Conservation (phyloP, 164 flowering plant species). For the Stephania yunnanensis region DNA sequence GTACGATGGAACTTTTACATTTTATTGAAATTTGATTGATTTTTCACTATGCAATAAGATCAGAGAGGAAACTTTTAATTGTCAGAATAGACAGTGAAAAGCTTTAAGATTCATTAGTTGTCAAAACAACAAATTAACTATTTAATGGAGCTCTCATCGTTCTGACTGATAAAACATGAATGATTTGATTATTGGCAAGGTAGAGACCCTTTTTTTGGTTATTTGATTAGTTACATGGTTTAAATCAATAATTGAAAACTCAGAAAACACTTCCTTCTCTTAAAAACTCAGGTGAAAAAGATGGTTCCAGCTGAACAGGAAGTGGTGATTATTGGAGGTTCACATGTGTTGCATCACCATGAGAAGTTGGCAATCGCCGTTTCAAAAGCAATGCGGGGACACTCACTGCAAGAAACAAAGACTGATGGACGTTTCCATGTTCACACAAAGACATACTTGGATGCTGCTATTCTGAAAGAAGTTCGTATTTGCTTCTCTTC, state of each 20-base stretch:
- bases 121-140: not conserved
- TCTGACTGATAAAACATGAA: not conserved
- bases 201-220: not conserved
- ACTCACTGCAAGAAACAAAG: slow-evolving; percentile 94
- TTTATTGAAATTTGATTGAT: too few relatives aligned
- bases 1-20: not conserved
- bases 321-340: slow-evolving; percentile 81
- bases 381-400: slow-evolving; percentile 92
- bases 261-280: not conserved
- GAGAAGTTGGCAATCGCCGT: slow-evolving; percentile 96
- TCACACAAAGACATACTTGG: slow-evolving; percentile 82
- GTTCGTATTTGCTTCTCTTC: slow-evolving; percentile 33
- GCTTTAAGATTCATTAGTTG: not conserved
- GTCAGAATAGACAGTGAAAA: not conserved
- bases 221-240: not conserved
- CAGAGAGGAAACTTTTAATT: too few relatives aligned
- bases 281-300: slow-evolving; percentile 60
- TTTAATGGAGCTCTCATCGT: not conserved
- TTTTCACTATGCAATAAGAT: too few relatives aligned
- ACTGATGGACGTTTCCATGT: slow-evolving; percentile 97
- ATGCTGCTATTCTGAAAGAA: slow-evolving; percentile 95
- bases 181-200: not conserved
- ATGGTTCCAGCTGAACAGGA: slow-evolving; percentile 88
- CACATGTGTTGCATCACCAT: slow-evolving; percentile 80
- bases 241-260: not conserved